Evolutionary conservation across 805 yeast species (phyloP), one percentile per base, ranked within the genome.

Genomic region (Soucietia sequanensis): DNA sequence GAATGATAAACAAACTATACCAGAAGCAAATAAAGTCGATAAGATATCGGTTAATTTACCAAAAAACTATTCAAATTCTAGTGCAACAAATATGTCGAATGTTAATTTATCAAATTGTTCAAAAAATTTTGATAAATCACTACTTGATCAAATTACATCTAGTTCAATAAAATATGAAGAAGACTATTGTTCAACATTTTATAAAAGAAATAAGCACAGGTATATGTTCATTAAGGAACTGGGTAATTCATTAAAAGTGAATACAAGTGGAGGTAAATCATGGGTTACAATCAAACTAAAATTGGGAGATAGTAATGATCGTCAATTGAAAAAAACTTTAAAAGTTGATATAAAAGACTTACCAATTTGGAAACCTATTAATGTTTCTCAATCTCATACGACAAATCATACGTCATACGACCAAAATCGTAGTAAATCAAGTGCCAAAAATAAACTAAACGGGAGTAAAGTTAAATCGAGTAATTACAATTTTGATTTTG

Each of bases 161-260:
- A 3, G 13, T 19, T 5, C 6, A 9, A 8, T 22, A 16, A 38
- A 41, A 20, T 48, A 46, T 29, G 32, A 38, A 16, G 57, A 52
- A 26, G 52, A 49, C 17, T 53, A 50, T 41, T 56, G 65, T 37
- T 54, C 62, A 12, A 61, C 64, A 5, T 61, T 60, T 41, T 61
- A 60, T 44, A 58, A 58, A 31, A 38, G 67, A 28, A 60, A 60
- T 27, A 30, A 37, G 11, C 56, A 54, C 27, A 63, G 65, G 12
- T 61, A 59, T 37, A 61, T 61, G 67, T 61, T 60, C 36, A 54
- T 53, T n/a, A 50, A 50, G 27, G 67, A 61, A 31, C 53, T 62
- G 8, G 51, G 53, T 9, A 56, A 44, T 34, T 46, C 60, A 5
- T 37, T 56, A 16, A 54, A 54, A 29, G 58, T 56, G n/a, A 52